These are phyloP conservation scores for Fusarium fujikuroi DNA, from an alignment of 2,329 filamentous ascomycete genomes.

Conservation along the genomic window DNA sequence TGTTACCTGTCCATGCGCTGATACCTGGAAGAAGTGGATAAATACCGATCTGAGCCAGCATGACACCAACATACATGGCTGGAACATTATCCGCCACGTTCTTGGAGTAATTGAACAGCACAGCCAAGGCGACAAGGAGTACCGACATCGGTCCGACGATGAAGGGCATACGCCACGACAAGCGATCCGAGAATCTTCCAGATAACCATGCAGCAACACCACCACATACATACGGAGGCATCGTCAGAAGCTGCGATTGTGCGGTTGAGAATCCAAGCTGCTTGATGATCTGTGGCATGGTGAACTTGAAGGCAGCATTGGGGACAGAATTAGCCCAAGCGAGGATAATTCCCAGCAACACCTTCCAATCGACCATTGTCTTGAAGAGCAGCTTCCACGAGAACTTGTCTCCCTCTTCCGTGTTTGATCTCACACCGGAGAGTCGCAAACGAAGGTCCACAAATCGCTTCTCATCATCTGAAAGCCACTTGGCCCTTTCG, in stretches of 20 bases:
- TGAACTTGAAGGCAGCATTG: slow-evolving; percentile 42
- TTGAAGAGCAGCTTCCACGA: slow-evolving; percentile 43
- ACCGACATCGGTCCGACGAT: slow-evolving; percentile 47
- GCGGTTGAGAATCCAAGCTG: slow-evolving; percentile 52
- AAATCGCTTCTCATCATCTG: slow-evolving; percentile 50
- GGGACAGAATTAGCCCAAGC: slow-evolving; percentile 47
- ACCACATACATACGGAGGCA: slow-evolving; percentile 51
- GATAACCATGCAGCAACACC: slow-evolving; percentile 43
- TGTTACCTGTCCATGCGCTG: slow-evolving; percentile 41
- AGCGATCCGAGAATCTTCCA: slow-evolving; percentile 49
- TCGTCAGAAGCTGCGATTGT: slow-evolving; percentile 44
- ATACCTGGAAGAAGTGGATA: slow-evolving; percentile 48
- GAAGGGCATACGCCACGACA: slow-evolving; percentile 53
- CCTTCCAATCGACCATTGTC: slow-evolving; percentile 56
- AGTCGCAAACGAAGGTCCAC: slow-evolving; percentile 42
- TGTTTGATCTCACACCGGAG: slow-evolving; percentile 46
- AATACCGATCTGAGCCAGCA: slow-evolving; percentile 37
- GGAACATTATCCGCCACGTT: slow-evolving; percentile 52
- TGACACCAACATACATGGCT: slow-evolving; percentile 22
- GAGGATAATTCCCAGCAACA: slow-evolving; percentile 47
- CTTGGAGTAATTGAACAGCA: slow-evolving; percentile 49
- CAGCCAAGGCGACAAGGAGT: slow-evolving; percentile 47
- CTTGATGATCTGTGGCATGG: slow-evolving; percentile 51
- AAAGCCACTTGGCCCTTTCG: slow-evolving; percentile 47
- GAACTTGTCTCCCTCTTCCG: slow-evolving; percentile 41